Evolutionary conservation across 1,284 basidiomycete genomes (phyloP).

Genomic region (Phaffia rhodozyma): DNA sequence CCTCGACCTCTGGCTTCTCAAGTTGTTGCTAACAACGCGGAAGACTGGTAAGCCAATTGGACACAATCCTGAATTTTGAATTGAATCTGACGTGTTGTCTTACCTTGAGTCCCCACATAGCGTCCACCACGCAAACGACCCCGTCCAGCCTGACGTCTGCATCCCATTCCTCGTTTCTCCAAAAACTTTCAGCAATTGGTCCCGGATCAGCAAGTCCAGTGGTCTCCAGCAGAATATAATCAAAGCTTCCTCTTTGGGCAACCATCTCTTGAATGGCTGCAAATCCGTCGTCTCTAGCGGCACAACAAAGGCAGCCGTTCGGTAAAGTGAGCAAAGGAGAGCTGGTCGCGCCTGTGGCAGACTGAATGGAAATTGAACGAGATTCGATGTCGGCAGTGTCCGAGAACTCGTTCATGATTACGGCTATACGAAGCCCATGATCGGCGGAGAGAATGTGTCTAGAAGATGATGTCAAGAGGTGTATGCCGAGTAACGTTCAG

Average conservation of each 20-base stretch:
- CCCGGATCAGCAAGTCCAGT: conserved; percentile 89
- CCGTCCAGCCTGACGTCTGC: conserved; percentile 65
- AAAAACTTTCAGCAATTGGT: conserved; percentile 76
- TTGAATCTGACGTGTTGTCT: conserved; percentile 13
- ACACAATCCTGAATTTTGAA: not conserved
- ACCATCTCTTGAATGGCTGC: conserved; percentile 77
- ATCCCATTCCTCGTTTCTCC: conserved; percentile 82
- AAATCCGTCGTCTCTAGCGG: conserved; percentile 78
- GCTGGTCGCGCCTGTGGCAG: conserved; percentile 30
- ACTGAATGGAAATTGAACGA: conserved; percentile 47
- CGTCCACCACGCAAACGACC: conserved; percentile 82
- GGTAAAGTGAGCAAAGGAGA: conserved; percentile 61
- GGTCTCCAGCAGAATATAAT: conserved; percentile 84
- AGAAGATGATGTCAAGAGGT: not conserved
- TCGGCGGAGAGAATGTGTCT: conserved; percentile 62
- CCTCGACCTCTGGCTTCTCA: conserved; percentile 54
- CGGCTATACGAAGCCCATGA: conserved; percentile 87
- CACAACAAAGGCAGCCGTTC: conserved; percentile 89
- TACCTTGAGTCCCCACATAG: conserved; percentile 67
- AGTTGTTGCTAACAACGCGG: conserved; percentile 52
- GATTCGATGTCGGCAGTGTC: conserved; percentile 39
- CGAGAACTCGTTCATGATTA: conserved; percentile 76
- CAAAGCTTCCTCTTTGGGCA: conserved; percentile 57
- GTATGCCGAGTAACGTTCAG: not conserved
- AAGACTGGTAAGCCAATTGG: not conserved